Evolutionary conservation across 2,329 filamentous ascomycete species (phyloP).

Genomic region (Torrubiella hemipterigena): DNA sequence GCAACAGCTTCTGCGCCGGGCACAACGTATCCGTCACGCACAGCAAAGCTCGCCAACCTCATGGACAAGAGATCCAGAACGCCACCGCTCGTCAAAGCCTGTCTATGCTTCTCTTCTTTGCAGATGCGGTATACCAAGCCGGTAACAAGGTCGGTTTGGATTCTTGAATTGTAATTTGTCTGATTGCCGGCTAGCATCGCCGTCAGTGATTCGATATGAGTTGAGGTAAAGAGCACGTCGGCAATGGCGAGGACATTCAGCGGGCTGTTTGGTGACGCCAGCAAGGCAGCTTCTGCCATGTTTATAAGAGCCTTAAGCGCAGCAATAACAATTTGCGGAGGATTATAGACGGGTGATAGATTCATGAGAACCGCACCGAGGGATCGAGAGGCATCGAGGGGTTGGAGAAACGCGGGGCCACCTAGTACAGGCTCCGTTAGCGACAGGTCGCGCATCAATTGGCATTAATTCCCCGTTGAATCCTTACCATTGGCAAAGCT

Average conservation of each 20-base stretch:
- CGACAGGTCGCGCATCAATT: conserved; percentile 3
- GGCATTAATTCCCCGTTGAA: not conserved
- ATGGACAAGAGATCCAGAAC: conserved; percentile 69
- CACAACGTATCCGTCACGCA: conserved; percentile 55
- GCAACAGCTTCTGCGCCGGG: conserved; percentile 47
- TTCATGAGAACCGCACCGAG: conserved; percentile 60
- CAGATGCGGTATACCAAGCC: conserved; percentile 49
- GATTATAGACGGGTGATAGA: conserved; percentile 52
- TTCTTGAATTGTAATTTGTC: conserved; percentile 37
- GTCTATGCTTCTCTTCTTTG: conserved; percentile 56
- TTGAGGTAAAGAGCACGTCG: conserved; percentile 50
- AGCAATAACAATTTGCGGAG: conserved; percentile 56
- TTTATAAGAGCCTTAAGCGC: conserved; percentile 64
- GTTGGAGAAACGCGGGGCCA: conserved; percentile 65
- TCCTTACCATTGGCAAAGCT: conserved; percentile 73
- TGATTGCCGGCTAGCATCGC: conserved; percentile 52
- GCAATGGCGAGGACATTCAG: conserved; percentile 41
- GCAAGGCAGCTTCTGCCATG: conserved; percentile 52
- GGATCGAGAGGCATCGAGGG: conserved; percentile 56
- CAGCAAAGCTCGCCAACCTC: conserved; percentile 59
- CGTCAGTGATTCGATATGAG: conserved; percentile 49
- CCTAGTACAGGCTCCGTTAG: no score
- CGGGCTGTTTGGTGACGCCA: conserved; percentile 38
- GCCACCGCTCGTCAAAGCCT: conserved; percentile 57
- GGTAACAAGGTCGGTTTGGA: conserved; percentile 50